Conservation (phyloP, 192 early-diverging fungal genomes). For the Diversispora eburnea region DNA sequence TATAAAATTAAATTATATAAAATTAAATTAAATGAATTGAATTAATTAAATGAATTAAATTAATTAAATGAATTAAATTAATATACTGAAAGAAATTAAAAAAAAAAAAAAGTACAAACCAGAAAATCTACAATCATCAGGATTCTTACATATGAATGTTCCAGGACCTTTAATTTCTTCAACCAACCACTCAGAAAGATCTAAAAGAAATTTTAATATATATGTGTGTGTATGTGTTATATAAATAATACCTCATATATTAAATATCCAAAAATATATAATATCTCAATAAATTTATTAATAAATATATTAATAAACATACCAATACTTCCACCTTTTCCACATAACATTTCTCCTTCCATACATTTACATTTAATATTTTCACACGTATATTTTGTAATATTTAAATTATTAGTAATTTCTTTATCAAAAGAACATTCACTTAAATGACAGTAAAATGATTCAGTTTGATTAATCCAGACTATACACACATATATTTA, state of each 20-base stretch:
- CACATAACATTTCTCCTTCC: slow-evolving; percentile 77
- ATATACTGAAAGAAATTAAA: not conserved
- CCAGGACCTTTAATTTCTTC: slow-evolving; percentile 79
- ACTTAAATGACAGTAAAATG: slow-evolving; percentile 85
- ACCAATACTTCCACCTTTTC: slow-evolving; percentile 73
- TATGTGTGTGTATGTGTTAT: not conserved
- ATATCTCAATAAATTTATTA: not conserved
- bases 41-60: slow-evolving; percentile 5
- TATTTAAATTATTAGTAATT: slow-evolving; percentile 48
- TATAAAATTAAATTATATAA: too few relatives aligned
- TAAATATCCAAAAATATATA: too few relatives aligned
- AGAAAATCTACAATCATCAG: slow-evolving; percentile 53
- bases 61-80: slow-evolving; percentile 34
- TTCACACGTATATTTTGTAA: slow-evolving; percentile 63
- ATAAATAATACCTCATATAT: too few relatives aligned
- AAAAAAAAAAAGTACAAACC: slow-evolving; percentile 11
- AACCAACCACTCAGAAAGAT: slow-evolving; percentile 73
- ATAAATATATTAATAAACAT: slow-evolving; percentile 28
- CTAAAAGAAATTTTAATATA: slow-evolving; percentile 31
- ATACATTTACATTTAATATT: slow-evolving; percentile 80
- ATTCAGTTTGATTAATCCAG: slow-evolving; percentile 81
- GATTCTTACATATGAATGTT: slow-evolving; percentile 58
- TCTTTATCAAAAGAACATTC: slow-evolving; percentile 69
- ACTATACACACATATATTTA: slow-evolving; percentile 40
- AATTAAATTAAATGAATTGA: too few relatives aligned